phyloP scores from a whole-genome alignment of 192 early-diverging fungal genomes.

The Coemansia sp. region DNA sequence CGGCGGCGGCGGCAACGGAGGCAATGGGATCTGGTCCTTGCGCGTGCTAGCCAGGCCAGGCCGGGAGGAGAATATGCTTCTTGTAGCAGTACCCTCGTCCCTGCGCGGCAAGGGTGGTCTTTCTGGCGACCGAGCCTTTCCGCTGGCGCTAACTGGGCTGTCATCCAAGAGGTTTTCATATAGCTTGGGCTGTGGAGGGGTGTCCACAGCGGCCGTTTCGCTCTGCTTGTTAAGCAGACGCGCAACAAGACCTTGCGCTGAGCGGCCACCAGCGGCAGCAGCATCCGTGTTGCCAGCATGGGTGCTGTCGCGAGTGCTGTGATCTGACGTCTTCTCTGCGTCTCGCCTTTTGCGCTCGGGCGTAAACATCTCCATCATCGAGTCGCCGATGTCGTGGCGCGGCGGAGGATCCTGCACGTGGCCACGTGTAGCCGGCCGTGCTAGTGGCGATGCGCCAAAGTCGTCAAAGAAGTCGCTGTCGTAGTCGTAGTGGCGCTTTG shows the following conservation, averaged over 20 bases:
- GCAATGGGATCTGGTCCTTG: background rate
- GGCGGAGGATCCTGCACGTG: conserved; percentile 1
- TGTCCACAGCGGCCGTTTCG: background rate
- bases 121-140: background rate
- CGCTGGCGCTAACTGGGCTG: background rate
- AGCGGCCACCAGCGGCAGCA: background rate
- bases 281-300: background rate
- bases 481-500: background rate
- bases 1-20: background rate
- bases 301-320: background rate
- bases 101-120: background rate
- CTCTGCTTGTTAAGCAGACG: conserved; percentile 16
- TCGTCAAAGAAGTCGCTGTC: conserved; percentile 6
- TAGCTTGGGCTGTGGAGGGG: background rate
- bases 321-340: background rate
- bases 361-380: conserved; percentile 56
- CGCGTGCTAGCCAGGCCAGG: background rate
- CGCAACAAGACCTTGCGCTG: conserved; percentile 17
- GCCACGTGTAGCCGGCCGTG: background rate
- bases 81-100: background rate
- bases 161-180: background rate
- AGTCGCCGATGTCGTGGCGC: conserved; percentile 39
- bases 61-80: background rate
- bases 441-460: conserved; percentile 10
- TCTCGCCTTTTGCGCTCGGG: conserved; percentile 35